Percentiles rank a stretch among this genome's conserved stretches.
These are phyloP conservation scores for Plenodomus lindquistii DNA, from an alignment of 2,329 filamentous ascomycete genomes.

Conservation along the genomic window DNA sequence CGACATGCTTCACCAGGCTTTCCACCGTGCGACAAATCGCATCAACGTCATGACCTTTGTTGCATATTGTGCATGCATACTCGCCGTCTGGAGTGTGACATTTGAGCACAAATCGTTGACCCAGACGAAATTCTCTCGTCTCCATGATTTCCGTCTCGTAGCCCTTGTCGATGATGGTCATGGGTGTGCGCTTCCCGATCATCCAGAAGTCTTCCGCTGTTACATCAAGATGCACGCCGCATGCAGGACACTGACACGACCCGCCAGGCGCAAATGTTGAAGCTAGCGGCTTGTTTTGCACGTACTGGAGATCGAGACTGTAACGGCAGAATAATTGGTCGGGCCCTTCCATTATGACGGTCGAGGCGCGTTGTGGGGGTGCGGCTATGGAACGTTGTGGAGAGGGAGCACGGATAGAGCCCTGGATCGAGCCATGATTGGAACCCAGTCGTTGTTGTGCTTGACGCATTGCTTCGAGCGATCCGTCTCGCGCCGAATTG, in stretches of 20 bases:
- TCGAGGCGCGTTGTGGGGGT: slow-evolving; percentile 31
- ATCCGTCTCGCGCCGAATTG: slow-evolving; percentile 47
- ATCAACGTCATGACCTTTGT: slow-evolving; percentile 37
- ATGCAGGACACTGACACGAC: slow-evolving; percentile 35
- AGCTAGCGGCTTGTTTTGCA: slow-evolving; percentile 33
- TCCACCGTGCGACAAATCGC: slow-evolving; percentile 42
- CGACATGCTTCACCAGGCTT: slow-evolving; percentile 43
- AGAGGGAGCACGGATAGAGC: slow-evolving; percentile 17
- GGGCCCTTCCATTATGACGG: slow-evolving; percentile 17
- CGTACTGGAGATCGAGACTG: slow-evolving; percentile 39
- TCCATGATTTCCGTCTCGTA: slow-evolving; percentile 40
- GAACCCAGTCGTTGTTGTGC: slow-evolving; percentile 38
- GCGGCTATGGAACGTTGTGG: slow-evolving; percentile 21
- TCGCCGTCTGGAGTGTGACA: slow-evolving; percentile 43
- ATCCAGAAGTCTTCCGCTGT: slow-evolving; percentile 44
- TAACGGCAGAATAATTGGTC: slow-evolving; percentile 42
- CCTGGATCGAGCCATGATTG: slow-evolving; percentile 5
- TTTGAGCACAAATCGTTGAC: slow-evolving; percentile 44
- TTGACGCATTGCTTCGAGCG: slow-evolving; percentile 42
- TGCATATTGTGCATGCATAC: slow-evolving; percentile 44
- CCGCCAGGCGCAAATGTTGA: slow-evolving; percentile 39
- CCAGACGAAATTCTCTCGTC: slow-evolving; percentile 42
- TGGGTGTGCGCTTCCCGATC: slow-evolving; percentile 40
- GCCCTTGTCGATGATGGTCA: slow-evolving; percentile 26
- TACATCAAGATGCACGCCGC: slow-evolving; percentile 30